Evolutionary conservation across 106 monocot species (phyloP).

Genomic region (Cymbidium sinense): DNA sequence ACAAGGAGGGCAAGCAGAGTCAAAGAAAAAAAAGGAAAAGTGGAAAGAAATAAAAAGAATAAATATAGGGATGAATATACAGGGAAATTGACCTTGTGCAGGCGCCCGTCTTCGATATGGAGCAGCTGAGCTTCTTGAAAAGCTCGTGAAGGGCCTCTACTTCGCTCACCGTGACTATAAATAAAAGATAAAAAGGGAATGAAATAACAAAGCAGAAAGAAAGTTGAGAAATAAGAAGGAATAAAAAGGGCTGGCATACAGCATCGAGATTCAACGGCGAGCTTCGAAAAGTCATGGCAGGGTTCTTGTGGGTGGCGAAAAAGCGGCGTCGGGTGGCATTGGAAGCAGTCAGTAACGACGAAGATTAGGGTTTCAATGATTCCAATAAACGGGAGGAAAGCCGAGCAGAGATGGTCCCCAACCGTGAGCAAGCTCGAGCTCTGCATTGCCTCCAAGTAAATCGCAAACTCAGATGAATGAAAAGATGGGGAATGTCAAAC

Average conservation of each 20-base stretch:
- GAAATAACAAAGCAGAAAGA: neutral
- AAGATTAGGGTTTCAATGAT: conserved; percentile 45
- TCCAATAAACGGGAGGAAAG: conserved; percentile 45
- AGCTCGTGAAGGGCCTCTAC: conserved; percentile 85
- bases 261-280: conserved; percentile 38
- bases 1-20: too few relatives aligned
- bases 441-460: conserved; percentile 4
- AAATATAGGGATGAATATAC: too few relatives aligned
- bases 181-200: neutral
- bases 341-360: conserved; percentile 52
- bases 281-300: conserved; percentile 21
- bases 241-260: conserved; percentile 12
- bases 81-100: conserved; percentile 58
- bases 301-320: neutral
- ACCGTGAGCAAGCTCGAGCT: conserved; percentile 30
- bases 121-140: conserved; percentile 74
- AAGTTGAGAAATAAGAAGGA: neutral
- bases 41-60: too few relatives aligned
- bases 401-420: conserved; percentile 45
- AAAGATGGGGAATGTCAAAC: too few relatives aligned
- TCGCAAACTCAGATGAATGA: too few relatives aligned
- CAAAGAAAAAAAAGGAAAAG: too few relatives aligned
- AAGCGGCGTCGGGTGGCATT: neutral
- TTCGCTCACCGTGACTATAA: conserved; percentile 65
- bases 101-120: conserved; percentile 72